Conservation (phyloP, 371 early-diverging fungal species). For the Actinomucor elegans region DNA sequence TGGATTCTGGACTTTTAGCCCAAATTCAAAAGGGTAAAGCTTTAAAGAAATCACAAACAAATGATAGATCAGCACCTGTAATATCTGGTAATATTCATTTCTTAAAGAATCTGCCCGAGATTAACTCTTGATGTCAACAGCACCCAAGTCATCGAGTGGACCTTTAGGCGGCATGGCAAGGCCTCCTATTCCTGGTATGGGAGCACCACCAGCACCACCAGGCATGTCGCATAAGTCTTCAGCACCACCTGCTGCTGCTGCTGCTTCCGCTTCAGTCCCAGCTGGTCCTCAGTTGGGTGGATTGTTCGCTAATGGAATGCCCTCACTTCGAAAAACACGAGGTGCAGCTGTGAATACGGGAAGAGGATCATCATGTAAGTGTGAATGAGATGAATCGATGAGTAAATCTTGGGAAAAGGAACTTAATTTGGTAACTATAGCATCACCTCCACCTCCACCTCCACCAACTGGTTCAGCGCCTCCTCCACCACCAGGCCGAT, state of each 20-base stretch:
- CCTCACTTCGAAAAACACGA: slow-evolving; percentile 56
- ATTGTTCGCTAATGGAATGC: slow-evolving; percentile 69
- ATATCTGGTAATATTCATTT: slow-evolving; percentile 32
- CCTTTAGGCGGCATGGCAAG: slow-evolving; percentile 26
- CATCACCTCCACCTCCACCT: slow-evolving; percentile 14
- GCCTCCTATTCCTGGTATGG: slow-evolving; percentile 43
- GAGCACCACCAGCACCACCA: slow-evolving; percentile 19
- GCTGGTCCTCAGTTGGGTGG: slow-evolving; percentile 54
- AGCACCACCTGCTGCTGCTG: slow-evolving; percentile 15
- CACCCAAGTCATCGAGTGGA: too few species aligned
- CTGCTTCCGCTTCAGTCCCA: slow-evolving; percentile 14
- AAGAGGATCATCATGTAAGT: slow-evolving; percentile 21
- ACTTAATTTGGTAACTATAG: background rate
- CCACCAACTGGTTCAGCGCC: background rate
- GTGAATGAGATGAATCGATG: background rate
- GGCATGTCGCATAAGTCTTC: slow-evolving; percentile 14
- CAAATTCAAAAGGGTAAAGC: slow-evolving; percentile 76
- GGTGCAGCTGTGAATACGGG: slow-evolving; percentile 43
- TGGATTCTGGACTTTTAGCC: slow-evolving; percentile 60
- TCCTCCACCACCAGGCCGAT: slow-evolving; percentile 9
- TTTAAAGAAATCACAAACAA: slow-evolving; percentile 78
- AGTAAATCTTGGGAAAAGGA: background rate
- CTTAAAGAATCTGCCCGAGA: background rate
- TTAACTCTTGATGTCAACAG: too few species aligned
- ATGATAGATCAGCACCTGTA: slow-evolving; percentile 74